Percentiles rank a stretch among this genome's conserved stretches.
These are phyloP conservation scores for Aciculoconidium aculeatum DNA, from an alignment of 805 yeast genomes.

Conservation along the genomic window DNA sequence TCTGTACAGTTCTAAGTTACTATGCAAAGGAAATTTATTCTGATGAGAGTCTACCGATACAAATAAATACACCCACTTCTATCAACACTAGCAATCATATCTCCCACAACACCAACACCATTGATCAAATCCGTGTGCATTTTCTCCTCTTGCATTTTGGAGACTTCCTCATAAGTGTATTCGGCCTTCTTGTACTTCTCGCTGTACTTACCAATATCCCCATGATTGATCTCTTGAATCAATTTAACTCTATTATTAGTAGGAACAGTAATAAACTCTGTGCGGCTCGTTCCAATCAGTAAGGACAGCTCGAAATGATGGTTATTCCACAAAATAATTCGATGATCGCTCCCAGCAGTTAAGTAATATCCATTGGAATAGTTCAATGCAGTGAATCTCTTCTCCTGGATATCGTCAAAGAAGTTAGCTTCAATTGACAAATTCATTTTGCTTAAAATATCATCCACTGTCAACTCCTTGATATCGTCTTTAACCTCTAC, in stretches of 20 bases:
- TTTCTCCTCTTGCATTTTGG: slow-evolving; percentile 38
- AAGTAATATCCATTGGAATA: slow-evolving; percentile 11
- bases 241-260: no score
- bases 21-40: no score
- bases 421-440: slow-evolving; percentile 11
- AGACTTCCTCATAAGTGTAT: slow-evolving; percentile 10
- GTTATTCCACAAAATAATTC: slow-evolving; percentile 25
- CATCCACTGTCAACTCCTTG: slow-evolving; percentile 12
- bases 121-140: slow-evolving; percentile 48
- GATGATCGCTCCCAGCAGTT: slow-evolving; percentile 22
- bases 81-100: slow-evolving; percentile 61
- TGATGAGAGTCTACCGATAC: slow-evolving; percentile 38
- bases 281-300: no score
- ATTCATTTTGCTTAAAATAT: slow-evolving; percentile 13
- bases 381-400: slow-evolving; percentile 11
- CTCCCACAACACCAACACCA: slow-evolving; percentile 41
- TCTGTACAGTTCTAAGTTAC: no score
- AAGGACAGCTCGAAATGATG: no score
- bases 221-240: no score
- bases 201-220: no score
- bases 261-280: no score
- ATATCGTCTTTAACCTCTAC: slow-evolving; percentile 15
- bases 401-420: slow-evolving; percentile 7
- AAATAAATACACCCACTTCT: slow-evolving; percentile 61
- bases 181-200: slow-evolving; percentile 5